phyloP scores from a whole-genome alignment of 768 basidiomycete genomes.

The Candolleomyces efflorescens region DNA sequence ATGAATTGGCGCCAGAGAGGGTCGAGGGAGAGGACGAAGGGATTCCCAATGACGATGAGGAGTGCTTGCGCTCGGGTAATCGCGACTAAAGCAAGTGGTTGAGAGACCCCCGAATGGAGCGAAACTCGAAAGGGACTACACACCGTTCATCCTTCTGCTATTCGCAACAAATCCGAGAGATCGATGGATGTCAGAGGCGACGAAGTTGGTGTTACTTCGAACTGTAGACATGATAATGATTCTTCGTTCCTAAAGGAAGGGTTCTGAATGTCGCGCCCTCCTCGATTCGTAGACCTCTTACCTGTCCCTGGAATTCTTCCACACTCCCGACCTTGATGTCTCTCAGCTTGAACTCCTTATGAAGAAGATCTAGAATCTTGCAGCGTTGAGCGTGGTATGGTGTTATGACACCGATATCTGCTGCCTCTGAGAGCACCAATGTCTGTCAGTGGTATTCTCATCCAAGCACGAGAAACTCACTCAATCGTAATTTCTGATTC shows the following conservation, averaged over 20 bases:
- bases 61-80: constrained; percentile 63
- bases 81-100: constrained; percentile 40
- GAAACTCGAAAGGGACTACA: not conserved
- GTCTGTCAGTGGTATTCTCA: not conserved
- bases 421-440: constrained; percentile 17
- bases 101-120: not conserved
- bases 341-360: constrained; percentile 23
- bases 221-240: constrained; percentile 60
- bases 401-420: constrained; percentile 63
- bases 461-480: constrained; percentile 24
- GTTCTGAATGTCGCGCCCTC: constrained; percentile 3
- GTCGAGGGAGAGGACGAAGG: constrained; percentile 52
- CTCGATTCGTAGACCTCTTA: constrained; percentile 14
- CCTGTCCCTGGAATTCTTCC: constrained; percentile 70
- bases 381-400: constrained; percentile 62
- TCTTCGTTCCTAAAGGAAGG: constrained; percentile 40
- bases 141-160: constrained; percentile 55
- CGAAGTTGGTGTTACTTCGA: constrained; percentile 46
- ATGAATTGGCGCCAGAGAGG: constrained; percentile 58
- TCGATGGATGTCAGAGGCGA: constrained; percentile 47
- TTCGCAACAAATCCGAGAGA: constrained; percentile 57
- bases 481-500: constrained; percentile 33
- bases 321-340: constrained; percentile 61
- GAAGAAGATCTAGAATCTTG: constrained; percentile 42
- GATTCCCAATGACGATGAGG: constrained; percentile 60